Evolutionary conservation across 2,329 filamentous ascomycete genomes (phyloP).

Genomic region (Claviceps cyperi): DNA sequence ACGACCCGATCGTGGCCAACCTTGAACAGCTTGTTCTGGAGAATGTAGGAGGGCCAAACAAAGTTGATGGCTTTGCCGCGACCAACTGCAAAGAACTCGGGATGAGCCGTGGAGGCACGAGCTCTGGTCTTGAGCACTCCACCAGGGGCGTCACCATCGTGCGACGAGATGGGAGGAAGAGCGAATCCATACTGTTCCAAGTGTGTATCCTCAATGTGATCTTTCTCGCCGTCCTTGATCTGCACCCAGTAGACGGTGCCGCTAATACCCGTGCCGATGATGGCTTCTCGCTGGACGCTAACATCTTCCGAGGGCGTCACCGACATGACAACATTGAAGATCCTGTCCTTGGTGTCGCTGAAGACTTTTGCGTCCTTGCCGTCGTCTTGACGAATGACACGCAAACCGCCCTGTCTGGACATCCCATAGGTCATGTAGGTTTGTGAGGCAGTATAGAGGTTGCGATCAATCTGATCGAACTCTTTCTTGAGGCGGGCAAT

Average conservation of each 20-base stretch:
- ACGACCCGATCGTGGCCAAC: constrained; percentile 53
- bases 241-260: constrained; percentile 94
- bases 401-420: constrained; percentile 81
- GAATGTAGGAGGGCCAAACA: constrained; percentile 53
- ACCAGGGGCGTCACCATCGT: constrained; percentile 81
- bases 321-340: constrained; percentile 86
- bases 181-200: constrained; percentile 78
- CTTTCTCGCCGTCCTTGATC: constrained; percentile 61
- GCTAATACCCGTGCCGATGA: constrained; percentile 86
- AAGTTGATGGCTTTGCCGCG: constrained; percentile 94
- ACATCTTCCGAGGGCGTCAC: constrained; percentile 44
- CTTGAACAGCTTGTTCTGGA: constrained; percentile 49
- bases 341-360: constrained; percentile 77
- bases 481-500: constrained; percentile 94
- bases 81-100: constrained; percentile 88
- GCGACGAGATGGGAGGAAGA: constrained; percentile 70
- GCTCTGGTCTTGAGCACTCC: constrained; percentile 92
- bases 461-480: constrained; percentile 93
- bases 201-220: constrained; percentile 63
- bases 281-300: constrained; percentile 54
- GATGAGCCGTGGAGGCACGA: constrained; percentile 74
- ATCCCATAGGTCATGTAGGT: constrained; percentile 91
- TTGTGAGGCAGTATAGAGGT: constrained; percentile 75
- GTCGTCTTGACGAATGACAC: constrained; percentile 88
- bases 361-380: constrained; percentile 87